Evolutionary conservation across 2,329 filamentous ascomycete genomes (phyloP), one percentile per base, ranked within the genome.

Genomic region (Dothideomycetes sp.): DNA sequence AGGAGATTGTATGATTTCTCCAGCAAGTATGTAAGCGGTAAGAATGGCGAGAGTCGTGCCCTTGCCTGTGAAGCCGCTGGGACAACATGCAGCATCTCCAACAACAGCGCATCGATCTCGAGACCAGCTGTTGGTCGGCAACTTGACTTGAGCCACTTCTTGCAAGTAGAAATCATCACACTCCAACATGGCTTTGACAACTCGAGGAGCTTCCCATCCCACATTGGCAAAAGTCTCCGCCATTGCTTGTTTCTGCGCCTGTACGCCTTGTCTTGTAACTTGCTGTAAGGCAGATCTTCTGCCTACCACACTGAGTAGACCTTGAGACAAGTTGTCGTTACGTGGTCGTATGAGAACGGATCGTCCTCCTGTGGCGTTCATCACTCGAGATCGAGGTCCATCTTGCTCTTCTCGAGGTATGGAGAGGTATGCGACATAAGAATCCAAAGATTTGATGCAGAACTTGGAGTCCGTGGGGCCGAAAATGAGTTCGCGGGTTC

Each of bases 141-240:
- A 45, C 13, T 54, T 48, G 5, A 56, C 49, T 42, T 57, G 54
- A 3, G 48, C 55, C 18, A 57, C 45, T 4, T 49, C 27, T 6
- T 39, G 36, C 41, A 47, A 48, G 42, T 55, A 55, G 37, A 56
- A 53, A 32, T 55, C 54, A 3, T 52, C 44, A 2, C 48, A 46
- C 11, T 47, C 33, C 18, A 53, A 41, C 56, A 66, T 61, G 0
- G 54, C 61, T 4, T 52, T 45, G 23, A 67, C 46, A 4, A 69
- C 53, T 4, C 64, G 53, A 0, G 51, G 45, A 4, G 53, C 51
- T 39, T 64, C 56, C 53, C 53, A 56, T 4, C 52, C 52, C 4
- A 47, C 47, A 34, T 52, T 50, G 5, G 43, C 38, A 45, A 51
- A 55, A 12, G 51, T 33, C 18, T 53, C 48, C 16, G 47, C 45